Base-by-base conservation (phyloP, 2,329 filamentous ascomycete species). In the Niveomyces coronatus region DNA sequence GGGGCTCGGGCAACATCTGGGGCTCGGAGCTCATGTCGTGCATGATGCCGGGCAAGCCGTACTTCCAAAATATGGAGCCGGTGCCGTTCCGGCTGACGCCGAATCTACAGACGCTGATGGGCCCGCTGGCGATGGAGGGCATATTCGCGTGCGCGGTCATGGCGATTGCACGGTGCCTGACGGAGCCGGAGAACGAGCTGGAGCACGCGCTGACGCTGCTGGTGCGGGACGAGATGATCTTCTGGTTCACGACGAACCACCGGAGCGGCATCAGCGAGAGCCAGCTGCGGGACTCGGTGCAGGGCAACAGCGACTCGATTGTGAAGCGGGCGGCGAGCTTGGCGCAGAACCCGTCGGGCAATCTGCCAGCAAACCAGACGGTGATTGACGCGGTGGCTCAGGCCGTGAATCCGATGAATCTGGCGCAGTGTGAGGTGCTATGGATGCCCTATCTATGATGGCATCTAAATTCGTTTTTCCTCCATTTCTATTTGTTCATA, bases 11-110 rank as follows among this genome's bases (percentile, higher is more conserved):
- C 47, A 91, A 93, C 53, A 84, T 98, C 49, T 98, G 93, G 93
- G 88, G 87, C 33, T 86, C 86, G 7, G 91, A 99, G 60, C 70
- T 96, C 37, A 85, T 96, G 62, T 86, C 91, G 1, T 83, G 81
- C 47, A 88, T 98, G 78, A 84, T 85, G 40, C 71, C 77, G 15
- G 74, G 74, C 34, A 87, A 89, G 57, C 85, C 91, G 0, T 80
- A 86, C 60, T 94, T 98, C 70, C 83, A 89, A 60, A 96, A 96
- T 62, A 82, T 82, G 3, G 91, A 99, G 62, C 82, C 86, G 9
- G 91, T 98, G 35, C 91, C 91, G 3, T 98, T 98, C 83, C 85
- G 91, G 26, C 75, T 98, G 27, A 96, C 89, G 18, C 91, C 91
- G 35, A 98, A 96, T 57, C 70, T 99, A 40, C 91, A 98, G 64